Conservation (phyloP, 148 eudicot genomes). For the Rhododendron williamsianum region DNA sequence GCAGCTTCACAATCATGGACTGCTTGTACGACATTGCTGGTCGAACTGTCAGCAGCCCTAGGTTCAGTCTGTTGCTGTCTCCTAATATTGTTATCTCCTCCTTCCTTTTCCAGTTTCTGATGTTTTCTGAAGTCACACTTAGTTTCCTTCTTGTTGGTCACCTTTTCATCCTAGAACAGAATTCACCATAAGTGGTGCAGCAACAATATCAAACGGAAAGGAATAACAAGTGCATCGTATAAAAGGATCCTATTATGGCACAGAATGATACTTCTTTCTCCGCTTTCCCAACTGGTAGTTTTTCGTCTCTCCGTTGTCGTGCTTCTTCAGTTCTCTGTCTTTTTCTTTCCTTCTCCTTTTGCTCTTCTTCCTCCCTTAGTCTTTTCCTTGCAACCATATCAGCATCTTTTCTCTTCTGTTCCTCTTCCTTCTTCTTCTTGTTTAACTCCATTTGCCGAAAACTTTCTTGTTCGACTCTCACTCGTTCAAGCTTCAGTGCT, state of each 20-base stretch:
- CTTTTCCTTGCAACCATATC: constrained; percentile 65
- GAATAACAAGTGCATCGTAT: background rate
- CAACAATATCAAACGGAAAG: constrained; percentile 9
- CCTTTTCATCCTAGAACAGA: constrained; percentile 36
- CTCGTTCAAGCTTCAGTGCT: constrained; percentile 71
- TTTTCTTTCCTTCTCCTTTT: constrained; percentile 69
- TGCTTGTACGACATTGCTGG: constrained; percentile 19
- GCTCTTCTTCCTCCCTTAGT: constrained; percentile 80
- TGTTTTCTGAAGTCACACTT: constrained; percentile 22
- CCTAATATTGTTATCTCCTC: constrained; percentile 20
- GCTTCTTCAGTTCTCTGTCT: constrained; percentile 62
- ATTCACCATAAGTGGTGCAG: constrained; percentile 12
- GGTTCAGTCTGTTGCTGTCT: constrained; percentile 23
- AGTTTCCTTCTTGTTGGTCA: constrained; percentile 26
- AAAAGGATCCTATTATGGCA: constrained; percentile 29
- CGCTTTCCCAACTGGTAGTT: constrained; percentile 36
- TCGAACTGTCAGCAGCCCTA: constrained; percentile 19
- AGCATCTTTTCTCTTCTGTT: constrained; percentile 61
- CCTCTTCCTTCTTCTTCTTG: constrained; percentile 65
- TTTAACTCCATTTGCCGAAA: constrained; percentile 51
- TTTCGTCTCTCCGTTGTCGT: constrained; percentile 44
- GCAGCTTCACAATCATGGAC: constrained; percentile 24
- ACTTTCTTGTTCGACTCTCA: constrained; percentile 60
- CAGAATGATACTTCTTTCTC: constrained; percentile 31
- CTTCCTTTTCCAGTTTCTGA: constrained; percentile 17